Base-by-base conservation (phyloP, 2,329 filamentous ascomycete species). In the Aspergillus transmontanensis region DNA sequence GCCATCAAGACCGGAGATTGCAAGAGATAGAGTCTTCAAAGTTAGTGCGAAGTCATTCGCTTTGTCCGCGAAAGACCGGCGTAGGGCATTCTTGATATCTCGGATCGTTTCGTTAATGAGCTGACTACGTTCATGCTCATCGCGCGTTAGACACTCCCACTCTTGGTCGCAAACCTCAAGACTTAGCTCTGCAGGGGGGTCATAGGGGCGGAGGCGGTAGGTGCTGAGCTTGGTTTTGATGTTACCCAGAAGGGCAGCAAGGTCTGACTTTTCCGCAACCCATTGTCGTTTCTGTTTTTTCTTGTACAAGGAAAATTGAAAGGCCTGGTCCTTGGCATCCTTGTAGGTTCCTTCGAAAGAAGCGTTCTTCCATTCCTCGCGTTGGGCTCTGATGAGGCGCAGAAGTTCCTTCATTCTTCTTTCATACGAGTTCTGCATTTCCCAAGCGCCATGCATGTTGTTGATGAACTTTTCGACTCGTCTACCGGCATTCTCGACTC, bases 381-480 rank as follows among this genome's bases (percentile, higher is more conserved):
- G 85, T 78, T 97, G 93, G 67, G 85, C 85, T 30, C 85, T 84
- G 70, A 98, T 93, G 67, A 89, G 85, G 69, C 87, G 85, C 66
- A 98, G 83, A 46, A 99, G 84, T 69, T 89, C 92, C 62, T 88
- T 87, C 92, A 98, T 96, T 64, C 95, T 88, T 73, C 90, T 86
- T 83, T 99, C 95, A 76, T 94, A 99, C 34, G 91, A 92, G 75
- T 93, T 96, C 79, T 99, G 94, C 95, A 99, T 99, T 80, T 97
- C 94, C 95, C 95, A 99, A 10, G 95, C 94, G 26, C 95, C 95
- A 76, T 97, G 93, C 95, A 99, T 98, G 78, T 95, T 98, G 76
- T 92, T 93, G 71, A 99, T 92, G 74, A 99, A 99, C 80, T 99
- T 99, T 82, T 99, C 95, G 6, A 99, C 95, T 69, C 95, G 88